Evolutionary conservation across 805 yeast species (phyloP), one percentile per base, ranked within the genome.

Genomic region (Suhomyces tanzawaensis): DNA sequence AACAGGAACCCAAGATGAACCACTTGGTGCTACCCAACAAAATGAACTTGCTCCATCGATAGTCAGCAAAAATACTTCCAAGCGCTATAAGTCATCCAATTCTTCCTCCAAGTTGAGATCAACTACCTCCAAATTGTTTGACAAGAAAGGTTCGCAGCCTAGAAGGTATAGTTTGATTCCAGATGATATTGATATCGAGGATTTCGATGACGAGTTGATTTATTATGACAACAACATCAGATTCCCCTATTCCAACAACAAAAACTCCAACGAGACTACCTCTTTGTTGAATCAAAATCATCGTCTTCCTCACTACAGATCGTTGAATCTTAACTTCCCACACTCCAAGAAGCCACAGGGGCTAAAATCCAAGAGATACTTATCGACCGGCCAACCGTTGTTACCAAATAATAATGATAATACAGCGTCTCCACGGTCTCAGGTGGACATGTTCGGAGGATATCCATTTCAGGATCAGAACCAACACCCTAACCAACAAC

Each of bases 151-250:
- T 1, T 77, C 82, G 0, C 84, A 81, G 32, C 78, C 87, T 4
- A 69, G 90, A 51, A 64, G 89, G 23, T 83, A 84, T 51, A 81
- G 89, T 15, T 85, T 84, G 15, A 75, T 79, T 2, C 84, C 84
- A 0, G 83, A 79, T 51, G 80, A 79, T 53, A 71, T 68, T 14
- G 79, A 72, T 45, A 69, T 70, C 29, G 82, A 76, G 39, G 77
- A 69, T 37, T 69, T 70, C 41, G 81, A 74, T 44, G 82, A 74
- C 44, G 82, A 77, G 35, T 49, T 69, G 39, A 69, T 69, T 22
- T 69, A 69, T 46, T 69, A 69, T 45, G 74, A 69, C 43, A 66
- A 66, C 44, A 60, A 60, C 39, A 57, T 63, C 17, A 47, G 69
- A 31, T 66, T 66, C 34, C 73, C 72, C 4, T 57, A 66, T 43